Base-by-base conservation (phyloP, 164 flowering plant genomes). In the Chloranthus sessilifolius region DNA sequence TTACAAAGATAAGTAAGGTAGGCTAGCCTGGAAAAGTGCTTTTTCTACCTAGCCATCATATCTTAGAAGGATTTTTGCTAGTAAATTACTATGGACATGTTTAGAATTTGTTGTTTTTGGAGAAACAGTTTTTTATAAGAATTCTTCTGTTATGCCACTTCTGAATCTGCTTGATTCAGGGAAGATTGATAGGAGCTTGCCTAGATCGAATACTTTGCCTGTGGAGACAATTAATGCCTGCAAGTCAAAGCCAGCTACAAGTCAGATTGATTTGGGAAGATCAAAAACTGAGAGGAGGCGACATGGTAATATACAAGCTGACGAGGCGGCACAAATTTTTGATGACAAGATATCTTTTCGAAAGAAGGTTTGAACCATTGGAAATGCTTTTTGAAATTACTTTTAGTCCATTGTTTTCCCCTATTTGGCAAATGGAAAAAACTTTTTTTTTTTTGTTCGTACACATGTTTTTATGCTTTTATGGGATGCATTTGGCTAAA, bases 261-360 rank as follows among this genome's bases (percentile, higher is more conserved):
- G 59, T 52, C 68, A 53, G 12, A 39, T 28, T 34, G 79, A 64
- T 55, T 59, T 87, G 55, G 90, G 69, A 56, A 74, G 82, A 60
- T 76, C 98, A 36, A 85, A 80, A 68, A 82, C 95, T 19, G 95
- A 88, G 74, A 75, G 67, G 60, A 78, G 60, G 16, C 69, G 66
- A 64, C 79, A 59, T 51, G 58, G 40, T 29, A 69, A 54, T 55
- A 33, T 70, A 28, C 69, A 50, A 60, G 60, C 80, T 51, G 71
- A 62, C 60, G 82, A 81, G 23, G 79, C 88, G 25, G 85, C 85
- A 21, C 74, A 80, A 41, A 70, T 92, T 63, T 83, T 80, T 73
- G 85, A 84, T 65, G 75, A 79, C 34, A 84, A 71, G 46, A 73
- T 85, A 40, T 53, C 96, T 47, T 75, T 50, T 16, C 78, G 76